phyloP scores from a whole-genome alignment of 2,329 filamentous ascomycete genomes.

The Capronia americana region DNA sequence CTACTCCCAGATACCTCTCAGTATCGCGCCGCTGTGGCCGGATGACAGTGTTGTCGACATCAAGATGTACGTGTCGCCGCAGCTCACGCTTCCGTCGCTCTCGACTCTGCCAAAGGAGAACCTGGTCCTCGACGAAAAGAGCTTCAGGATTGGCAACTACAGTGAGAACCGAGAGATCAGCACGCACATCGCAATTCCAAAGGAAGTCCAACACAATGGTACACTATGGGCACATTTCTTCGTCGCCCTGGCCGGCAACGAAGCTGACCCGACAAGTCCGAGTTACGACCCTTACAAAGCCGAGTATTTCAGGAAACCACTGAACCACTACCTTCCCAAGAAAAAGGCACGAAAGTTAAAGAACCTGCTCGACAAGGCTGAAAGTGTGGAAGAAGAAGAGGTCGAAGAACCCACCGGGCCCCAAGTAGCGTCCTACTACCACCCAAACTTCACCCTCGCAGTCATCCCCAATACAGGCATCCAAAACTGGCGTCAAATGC shows the following conservation, averaged over 20 bases:
- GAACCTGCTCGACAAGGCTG: slow-evolving; percentile 70
- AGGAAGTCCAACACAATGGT: slow-evolving; percentile 84
- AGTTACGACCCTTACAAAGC: slow-evolving; percentile 77
- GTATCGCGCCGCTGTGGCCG: slow-evolving; percentile 87
- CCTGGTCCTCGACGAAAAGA: slow-evolving; percentile 78
- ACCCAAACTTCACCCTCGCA: slow-evolving; percentile 90
- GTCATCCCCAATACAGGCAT: slow-evolving; percentile 82
- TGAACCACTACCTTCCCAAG: slow-evolving; percentile 89
- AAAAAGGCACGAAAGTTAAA: slow-evolving; percentile 89
- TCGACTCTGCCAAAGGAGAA: slow-evolving; percentile 69
- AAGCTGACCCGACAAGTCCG: slow-evolving; percentile 74
- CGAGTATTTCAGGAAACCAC: slow-evolving; percentile 80
- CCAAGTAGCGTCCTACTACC: slow-evolving; percentile 85
- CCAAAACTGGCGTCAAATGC: slow-evolving; percentile 68
- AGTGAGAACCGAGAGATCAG: slow-evolving; percentile 79
- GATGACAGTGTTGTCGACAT: slow-evolving; percentile 80
- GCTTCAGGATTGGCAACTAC: slow-evolving; percentile 78
- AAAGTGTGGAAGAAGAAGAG: slow-evolving; percentile 28
- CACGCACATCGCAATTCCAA: slow-evolving; percentile 77
- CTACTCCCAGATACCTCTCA: slow-evolving; percentile 70
- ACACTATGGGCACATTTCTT: slow-evolving; percentile 97
- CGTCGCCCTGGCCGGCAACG: slow-evolving; percentile 75
- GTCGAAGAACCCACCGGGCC: slow-evolving; percentile 65
- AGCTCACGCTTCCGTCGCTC: slow-evolving; percentile 71
- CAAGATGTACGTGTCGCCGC: slow-evolving; percentile 80